A percentile compares a stretch with the other conserved stretches of the same genome.
phyloP scores from a whole-genome alignment of 176 grass and related monocot genomes.

The Oryza punctata region DNA sequence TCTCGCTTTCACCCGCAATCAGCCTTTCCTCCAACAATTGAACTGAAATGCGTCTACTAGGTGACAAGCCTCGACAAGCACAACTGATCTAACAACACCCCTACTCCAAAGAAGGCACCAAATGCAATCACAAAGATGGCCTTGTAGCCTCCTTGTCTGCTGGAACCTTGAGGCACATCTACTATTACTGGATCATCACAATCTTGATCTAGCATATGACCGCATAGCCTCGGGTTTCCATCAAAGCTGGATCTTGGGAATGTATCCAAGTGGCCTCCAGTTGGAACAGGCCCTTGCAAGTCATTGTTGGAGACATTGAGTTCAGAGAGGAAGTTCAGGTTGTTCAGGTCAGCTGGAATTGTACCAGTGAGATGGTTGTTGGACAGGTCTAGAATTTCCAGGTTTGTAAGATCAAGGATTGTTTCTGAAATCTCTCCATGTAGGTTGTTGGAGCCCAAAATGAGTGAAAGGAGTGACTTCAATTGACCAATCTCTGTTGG shows the following conservation, averaged over 20 bases:
- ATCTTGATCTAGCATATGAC: background rate
- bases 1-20: too few species aligned
- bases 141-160: background rate
- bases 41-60: background rate
- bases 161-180: background rate
- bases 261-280: background rate
- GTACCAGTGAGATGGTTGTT: conserved; percentile 12
- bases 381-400: conserved; percentile 35
- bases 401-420: background rate
- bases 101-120: conserved; percentile 29
- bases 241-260: conserved; percentile 43
- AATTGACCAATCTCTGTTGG: background rate
- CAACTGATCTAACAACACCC: conserved; percentile 27
- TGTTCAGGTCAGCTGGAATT: conserved; percentile 4
- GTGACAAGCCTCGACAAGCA: background rate
- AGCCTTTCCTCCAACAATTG: too few species aligned
- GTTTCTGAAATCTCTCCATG: conserved; percentile 20
- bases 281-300: conserved; percentile 33
- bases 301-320: conserved; percentile 42
- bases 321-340: conserved; percentile 30
- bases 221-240: conserved; percentile 46
- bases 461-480: background rate
- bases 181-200: background rate
- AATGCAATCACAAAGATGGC: background rate
- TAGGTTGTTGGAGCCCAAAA: conserved; percentile 27